These are phyloP conservation scores for Trametes villosa DNA, from an alignment of 768 basidiomycete genomes.

Conservation along the genomic window DNA sequence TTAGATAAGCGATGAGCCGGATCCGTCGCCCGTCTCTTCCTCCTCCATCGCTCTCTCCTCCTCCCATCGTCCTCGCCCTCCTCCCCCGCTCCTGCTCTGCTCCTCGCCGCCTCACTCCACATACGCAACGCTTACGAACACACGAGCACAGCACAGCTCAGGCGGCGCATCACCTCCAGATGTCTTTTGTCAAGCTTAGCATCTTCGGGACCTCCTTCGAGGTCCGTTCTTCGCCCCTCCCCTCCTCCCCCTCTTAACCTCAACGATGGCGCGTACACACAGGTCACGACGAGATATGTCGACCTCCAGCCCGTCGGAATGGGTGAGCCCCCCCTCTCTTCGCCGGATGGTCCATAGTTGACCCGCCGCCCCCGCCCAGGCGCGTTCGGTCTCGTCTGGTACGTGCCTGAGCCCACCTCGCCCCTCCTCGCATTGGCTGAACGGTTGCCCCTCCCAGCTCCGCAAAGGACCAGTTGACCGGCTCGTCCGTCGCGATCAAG, in stretches of 20 bases:
- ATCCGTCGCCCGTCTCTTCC: not conserved
- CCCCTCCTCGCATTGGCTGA: constrained; percentile 7
- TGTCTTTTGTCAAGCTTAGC: constrained; percentile 97
- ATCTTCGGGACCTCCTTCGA: constrained; percentile 99
- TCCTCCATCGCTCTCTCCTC: not conserved
- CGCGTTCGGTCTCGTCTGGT: constrained; percentile 99
- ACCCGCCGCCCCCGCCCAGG: constrained; percentile 47
- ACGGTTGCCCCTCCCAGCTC: constrained; percentile 57
- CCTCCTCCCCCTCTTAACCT: not conserved
- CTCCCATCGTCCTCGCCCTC: not conserved
- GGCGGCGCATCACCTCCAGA: constrained; percentile 31
- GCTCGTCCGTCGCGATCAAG: constrained; percentile 96
- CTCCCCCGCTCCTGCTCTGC: constrained; percentile 6
- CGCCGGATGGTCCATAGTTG: not conserved
- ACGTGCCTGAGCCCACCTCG: constrained; percentile 29
- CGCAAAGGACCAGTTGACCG: constrained; percentile 93
- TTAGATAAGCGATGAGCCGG: constrained; percentile 18
- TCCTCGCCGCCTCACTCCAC: not conserved
- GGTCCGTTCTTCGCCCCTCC: constrained; percentile 46
- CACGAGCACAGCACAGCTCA: not conserved
- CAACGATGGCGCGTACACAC: not conserved
- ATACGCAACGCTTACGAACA: not conserved
- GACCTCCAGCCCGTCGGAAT: constrained; percentile 99
- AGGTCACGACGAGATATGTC: constrained; percentile 98
- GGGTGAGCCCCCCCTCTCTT: constrained; percentile 60